These are phyloP conservation scores for Mallotus nudiflorus DNA, from an alignment of 345 rosid genomes.

Conservation along the genomic window DNA sequence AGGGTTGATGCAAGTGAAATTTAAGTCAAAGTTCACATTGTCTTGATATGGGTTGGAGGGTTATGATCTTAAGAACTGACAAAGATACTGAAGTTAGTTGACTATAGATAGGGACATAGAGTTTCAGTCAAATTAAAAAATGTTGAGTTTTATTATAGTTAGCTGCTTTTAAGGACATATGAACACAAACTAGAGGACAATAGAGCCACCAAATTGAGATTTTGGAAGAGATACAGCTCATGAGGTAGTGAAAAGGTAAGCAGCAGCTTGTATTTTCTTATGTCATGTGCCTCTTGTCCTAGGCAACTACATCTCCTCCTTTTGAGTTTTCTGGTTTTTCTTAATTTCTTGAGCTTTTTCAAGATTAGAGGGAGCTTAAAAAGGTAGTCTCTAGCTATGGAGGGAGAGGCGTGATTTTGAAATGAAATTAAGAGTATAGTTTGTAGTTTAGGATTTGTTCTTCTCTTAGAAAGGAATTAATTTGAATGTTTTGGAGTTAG, in stretches of 20 bases:
- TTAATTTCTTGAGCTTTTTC: constrained; percentile 8
- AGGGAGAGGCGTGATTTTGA: not conserved
- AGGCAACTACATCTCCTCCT: constrained; percentile 13
- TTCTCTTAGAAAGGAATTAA: not conserved
- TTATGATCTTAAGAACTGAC: constrained; percentile 53
- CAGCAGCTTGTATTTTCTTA: constrained; percentile 32
- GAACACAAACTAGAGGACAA: constrained; percentile 57
- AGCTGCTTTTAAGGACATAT: constrained; percentile 56
- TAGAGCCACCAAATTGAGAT: constrained; percentile 45
- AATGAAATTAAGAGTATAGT: constrained; percentile 15
- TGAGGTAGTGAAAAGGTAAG: constrained; percentile 42
- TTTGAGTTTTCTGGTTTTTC: not conserved
- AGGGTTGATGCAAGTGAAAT: constrained; percentile 37
- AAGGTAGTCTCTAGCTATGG: constrained; percentile 1
- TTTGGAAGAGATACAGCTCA: constrained; percentile 43
- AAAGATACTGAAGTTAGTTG: constrained; percentile 44
- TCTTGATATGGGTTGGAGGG: constrained; percentile 48
- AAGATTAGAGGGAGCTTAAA: constrained; percentile 24
- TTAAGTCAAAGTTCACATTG: constrained; percentile 61
- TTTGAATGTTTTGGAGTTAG: not conserved
- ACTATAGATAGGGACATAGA: constrained; percentile 26
- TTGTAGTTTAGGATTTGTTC: constrained; percentile 22
- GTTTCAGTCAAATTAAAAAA: constrained; percentile 35
- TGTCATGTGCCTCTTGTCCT: constrained; percentile 42
- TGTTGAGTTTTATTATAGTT: constrained; percentile 3